phyloP scores from a whole-genome alignment of 441 rosid species.

The Theobroma grandiflorum region DNA sequence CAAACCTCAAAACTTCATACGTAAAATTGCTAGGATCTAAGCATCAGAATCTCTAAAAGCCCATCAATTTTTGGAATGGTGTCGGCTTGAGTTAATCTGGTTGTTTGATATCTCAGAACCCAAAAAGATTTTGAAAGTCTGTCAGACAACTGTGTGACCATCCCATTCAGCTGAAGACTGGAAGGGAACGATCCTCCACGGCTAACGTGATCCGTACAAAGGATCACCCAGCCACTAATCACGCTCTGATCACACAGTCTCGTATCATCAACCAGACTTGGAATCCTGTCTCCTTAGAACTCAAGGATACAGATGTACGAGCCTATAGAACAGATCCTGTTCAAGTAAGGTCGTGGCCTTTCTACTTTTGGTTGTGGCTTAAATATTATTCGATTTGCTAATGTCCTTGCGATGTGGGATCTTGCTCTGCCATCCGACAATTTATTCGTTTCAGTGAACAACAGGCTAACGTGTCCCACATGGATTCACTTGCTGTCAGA shows the following conservation, averaged over 20 bases:
- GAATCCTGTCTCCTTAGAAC: conserved; percentile 1
- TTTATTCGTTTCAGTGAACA: too few relatives aligned
- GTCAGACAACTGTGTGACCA: neutral
- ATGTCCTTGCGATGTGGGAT: neutral
- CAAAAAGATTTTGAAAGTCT: neutral
- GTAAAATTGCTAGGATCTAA: too few relatives aligned
- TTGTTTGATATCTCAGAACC: neutral
- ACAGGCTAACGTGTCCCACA: neutral
- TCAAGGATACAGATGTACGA: neutral
- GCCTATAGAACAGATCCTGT: conserved; percentile 4
- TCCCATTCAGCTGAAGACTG: neutral
- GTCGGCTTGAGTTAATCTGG: too few relatives aligned
- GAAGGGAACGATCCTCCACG: neutral
- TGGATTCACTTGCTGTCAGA: neutral
- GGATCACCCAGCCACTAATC: neutral
- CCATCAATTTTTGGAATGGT: too few relatives aligned
- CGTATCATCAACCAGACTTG: neutral
- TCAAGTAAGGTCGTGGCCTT: neutral
- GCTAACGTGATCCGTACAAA: neutral
- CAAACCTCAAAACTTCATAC: too few relatives aligned
- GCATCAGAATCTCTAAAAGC: too few relatives aligned
- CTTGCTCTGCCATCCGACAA: neutral
- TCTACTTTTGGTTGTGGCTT: neutral
- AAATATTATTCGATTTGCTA: neutral
- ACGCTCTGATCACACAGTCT: conserved; percentile 7